Conservation (phyloP, 495 filamentous ascomycete species). For the Penicillium atrosanguineum region DNA sequence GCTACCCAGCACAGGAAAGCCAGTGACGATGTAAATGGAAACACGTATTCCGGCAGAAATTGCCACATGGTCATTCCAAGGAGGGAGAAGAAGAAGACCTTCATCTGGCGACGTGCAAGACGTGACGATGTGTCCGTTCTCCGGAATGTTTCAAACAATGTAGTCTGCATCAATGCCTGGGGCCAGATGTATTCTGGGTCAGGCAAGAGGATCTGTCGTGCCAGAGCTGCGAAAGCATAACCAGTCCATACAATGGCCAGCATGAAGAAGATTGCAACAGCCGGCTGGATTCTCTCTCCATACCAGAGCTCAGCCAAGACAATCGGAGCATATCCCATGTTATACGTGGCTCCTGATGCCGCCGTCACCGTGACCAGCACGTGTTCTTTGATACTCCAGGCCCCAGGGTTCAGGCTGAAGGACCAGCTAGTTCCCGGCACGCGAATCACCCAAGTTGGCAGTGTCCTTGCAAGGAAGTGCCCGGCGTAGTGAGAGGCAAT, state of each 20-base stretch:
- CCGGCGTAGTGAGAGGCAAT: conserved; percentile 55
- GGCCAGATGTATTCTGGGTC: conserved; percentile 54
- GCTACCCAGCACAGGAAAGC: conserved; percentile 63
- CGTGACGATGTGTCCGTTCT: conserved; percentile 48
- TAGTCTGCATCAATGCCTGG: conserved; percentile 51
- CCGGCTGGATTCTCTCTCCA: conserved; percentile 45
- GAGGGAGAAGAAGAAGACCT: conserved; percentile 52
- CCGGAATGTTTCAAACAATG: conserved; percentile 54
- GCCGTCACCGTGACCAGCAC: conserved; percentile 55
- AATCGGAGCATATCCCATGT: conserved; percentile 48
- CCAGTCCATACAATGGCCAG: conserved; percentile 54
- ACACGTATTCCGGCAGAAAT: conserved; percentile 57
- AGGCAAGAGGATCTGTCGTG: conserved; percentile 52
- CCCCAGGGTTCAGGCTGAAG: conserved; percentile 55
- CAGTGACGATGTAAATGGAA: conserved; percentile 55
- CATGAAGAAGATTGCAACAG: conserved; percentile 57
- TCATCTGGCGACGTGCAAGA: conserved; percentile 50
- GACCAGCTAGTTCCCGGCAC: conserved; percentile 47
- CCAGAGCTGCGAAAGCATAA: conserved; percentile 54
- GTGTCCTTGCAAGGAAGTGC: conserved; percentile 47
- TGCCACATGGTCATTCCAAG: conserved; percentile 54
- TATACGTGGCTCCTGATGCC: conserved; percentile 52
- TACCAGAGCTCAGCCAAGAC: conserved; percentile 55
- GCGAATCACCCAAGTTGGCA: conserved; percentile 45
- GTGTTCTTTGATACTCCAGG: conserved; percentile 58